Evolutionary conservation across 2,329 filamentous ascomycete genomes (phyloP), one percentile per base, ranked within the genome.

Genomic region (Ascochyta pisi): DNA sequence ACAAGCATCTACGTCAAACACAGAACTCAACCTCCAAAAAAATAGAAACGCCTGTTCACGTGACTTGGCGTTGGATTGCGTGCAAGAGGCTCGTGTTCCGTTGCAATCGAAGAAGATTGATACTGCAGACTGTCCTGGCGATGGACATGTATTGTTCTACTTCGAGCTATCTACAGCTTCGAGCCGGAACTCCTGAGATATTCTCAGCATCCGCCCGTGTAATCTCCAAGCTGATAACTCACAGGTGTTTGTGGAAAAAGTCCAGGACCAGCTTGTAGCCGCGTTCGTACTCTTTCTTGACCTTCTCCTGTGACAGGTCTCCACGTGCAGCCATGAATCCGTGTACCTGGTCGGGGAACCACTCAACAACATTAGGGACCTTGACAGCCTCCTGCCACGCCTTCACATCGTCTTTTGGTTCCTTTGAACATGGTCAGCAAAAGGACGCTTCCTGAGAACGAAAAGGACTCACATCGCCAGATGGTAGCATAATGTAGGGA

Each of bases 401-500:
- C 68, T 77, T 76, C 2, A 82, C 77, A 43, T 80, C 84, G 0
- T 80, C 77, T 62, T 81, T 79, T 33, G 77, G 70, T 76, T 87
- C 85, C 52, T 50, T 13, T 1, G 22, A 13, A 9, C n/a, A 23
- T 19, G n/a, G 8, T 55, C 9, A 55, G 46, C n/a, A 16, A 1
- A 10, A 16, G 13, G 10, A 16, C 10, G 41, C 4, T 1, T 16
- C 7, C 13, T 1, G 26, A 8, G 9, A 6, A 7, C 9, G n/a
- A 6, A 6, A 3, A 33, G 6, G 10, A 50, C 52, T 50, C 27
- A 55, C 52, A 43, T 86, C 85, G 69, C 81, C 81, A 34, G 79
- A 82, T 2, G 84, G 83, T 37, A 87, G 76, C 77, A 86, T 77
- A 6, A 80, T 78, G 70, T 83, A 83, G 1, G 85, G 85, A 35